phyloP scores from a whole-genome alignment of 495 filamentous ascomycete species.

The Lophium mytilinum region DNA sequence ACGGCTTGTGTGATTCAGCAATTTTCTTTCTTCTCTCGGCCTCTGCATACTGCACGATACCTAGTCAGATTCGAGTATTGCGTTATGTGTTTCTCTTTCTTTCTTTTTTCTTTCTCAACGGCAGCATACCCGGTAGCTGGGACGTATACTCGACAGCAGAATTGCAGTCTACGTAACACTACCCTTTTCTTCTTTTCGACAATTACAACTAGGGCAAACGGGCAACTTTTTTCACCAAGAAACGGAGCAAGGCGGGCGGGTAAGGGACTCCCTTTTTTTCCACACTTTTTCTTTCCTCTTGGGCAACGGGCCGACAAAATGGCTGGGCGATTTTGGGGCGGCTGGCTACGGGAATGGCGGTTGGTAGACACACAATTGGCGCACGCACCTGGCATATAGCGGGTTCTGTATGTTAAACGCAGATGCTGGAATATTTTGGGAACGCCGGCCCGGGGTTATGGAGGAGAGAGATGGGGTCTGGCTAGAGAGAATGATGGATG shows the following conservation, averaged over 20 bases:
- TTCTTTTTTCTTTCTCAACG: neutral
- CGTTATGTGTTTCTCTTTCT: neutral
- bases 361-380: neutral
- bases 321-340: too few species aligned
- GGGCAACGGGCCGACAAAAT: too few species aligned
- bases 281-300: neutral
- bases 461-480: too few species aligned
- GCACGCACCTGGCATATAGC: conserved; percentile 3
- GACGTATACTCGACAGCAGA: neutral
- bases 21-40: neutral
- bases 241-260: neutral
- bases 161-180: neutral
- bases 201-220: too few species aligned
- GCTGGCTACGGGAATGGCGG: too few species aligned
- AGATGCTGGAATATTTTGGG: too few species aligned
- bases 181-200: neutral
- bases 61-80: neutral
- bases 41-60: neutral
- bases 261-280: neutral
- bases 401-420: conserved; percentile 1
- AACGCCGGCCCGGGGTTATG: too few species aligned
- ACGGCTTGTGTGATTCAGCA: neutral
- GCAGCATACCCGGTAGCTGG: neutral
- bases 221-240: too few species aligned
- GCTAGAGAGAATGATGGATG: too few species aligned